These are phyloP conservation scores for Pouteria campechiana DNA, from an alignment of 179 eudicot species.

Conservation along the genomic window DNA sequence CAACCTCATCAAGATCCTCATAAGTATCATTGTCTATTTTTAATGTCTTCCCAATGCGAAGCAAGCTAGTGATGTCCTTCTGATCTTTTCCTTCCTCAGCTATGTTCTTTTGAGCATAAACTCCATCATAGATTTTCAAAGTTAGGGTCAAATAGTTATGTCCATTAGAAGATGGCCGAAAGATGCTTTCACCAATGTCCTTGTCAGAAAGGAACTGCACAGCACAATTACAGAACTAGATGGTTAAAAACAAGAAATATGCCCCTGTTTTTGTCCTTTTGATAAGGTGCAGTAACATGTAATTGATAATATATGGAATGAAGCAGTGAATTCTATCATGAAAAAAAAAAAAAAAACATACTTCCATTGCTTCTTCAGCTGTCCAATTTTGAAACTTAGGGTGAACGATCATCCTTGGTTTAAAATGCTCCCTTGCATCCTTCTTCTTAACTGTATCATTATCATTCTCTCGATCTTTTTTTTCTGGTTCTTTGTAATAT, in stretches of 20 bases:
- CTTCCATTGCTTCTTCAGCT: slow-evolving; percentile 95
- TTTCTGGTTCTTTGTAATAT: slow-evolving; percentile 77
- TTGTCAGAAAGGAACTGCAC: slow-evolving; percentile 60
- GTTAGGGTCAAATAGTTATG: slow-evolving; percentile 77
- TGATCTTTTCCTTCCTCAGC: slow-evolving; percentile 90
- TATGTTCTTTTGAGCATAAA: slow-evolving; percentile 91
- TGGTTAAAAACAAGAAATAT: neutral
- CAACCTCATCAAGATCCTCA: slow-evolving; percentile 95
- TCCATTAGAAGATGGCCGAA: slow-evolving; percentile 95
- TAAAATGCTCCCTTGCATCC: slow-evolving; percentile 84
- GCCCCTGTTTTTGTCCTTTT: no score
- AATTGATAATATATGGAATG: neutral
- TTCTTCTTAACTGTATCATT: slow-evolving; percentile 75
- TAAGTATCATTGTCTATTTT: slow-evolving; percentile 84
- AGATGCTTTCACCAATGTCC: slow-evolving; percentile 85
- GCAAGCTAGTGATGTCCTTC: slow-evolving; percentile 90
- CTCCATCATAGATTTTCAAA: slow-evolving; percentile 75
- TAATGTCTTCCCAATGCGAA: slow-evolving; percentile 79
- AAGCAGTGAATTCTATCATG: neutral
- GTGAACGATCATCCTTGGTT: slow-evolving; percentile 89
- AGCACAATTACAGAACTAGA: slow-evolving; percentile 5
- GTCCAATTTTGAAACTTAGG: slow-evolving; percentile 89
- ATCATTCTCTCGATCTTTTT: slow-evolving; percentile 64
- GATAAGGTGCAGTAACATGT: neutral
- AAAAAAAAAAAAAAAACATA: slow-evolving; percentile 10